Evolutionary conservation across 352 stramenopile genomes (phyloP).

Genomic region (Phytopythium mirpurense): DNA sequence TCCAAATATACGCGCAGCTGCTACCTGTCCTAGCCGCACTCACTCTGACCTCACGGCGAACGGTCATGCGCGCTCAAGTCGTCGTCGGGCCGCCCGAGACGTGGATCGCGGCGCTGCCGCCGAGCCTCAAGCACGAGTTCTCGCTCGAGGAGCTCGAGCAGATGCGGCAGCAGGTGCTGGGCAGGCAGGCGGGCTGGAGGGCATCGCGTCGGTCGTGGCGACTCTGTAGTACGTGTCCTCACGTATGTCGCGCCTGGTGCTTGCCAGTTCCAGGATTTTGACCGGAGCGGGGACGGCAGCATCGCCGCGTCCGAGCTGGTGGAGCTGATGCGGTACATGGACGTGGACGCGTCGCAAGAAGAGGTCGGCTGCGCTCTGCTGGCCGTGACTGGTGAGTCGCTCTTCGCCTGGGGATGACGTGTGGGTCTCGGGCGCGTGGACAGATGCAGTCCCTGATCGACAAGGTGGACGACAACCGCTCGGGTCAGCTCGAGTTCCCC

Average conservation of each 20-base stretch:
- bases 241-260: too few relatives aligned
- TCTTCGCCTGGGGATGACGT: background rate
- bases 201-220: too few relatives aligned
- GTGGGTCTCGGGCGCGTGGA: too few relatives aligned
- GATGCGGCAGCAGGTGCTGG: constrained; percentile 49
- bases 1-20: constrained; percentile 1
- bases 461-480: constrained; percentile 68
- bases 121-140: constrained; percentile 65
- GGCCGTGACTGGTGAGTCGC: too few relatives aligned
- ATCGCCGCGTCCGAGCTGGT: constrained; percentile 49
- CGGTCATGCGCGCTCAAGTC: constrained; percentile 41
- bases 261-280: constrained; percentile 65
- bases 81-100: constrained; percentile 23
- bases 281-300: constrained; percentile 56
- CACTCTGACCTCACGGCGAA: too few relatives aligned
- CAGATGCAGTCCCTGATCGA: constrained; percentile 61
- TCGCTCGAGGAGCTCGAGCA: constrained; percentile 56
- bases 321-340: constrained; percentile 64
- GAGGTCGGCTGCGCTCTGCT: constrained; percentile 20
- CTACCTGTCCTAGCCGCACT: too few relatives aligned
- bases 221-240: too few relatives aligned
- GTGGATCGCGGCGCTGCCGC: constrained; percentile 41
- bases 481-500: constrained; percentile 55
- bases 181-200: background rate
- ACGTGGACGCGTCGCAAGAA: constrained; percentile 33